These are phyloP conservation scores for Suillus subluteus DNA, from an alignment of 768 basidiomycete species.

Conservation along the genomic window DNA sequence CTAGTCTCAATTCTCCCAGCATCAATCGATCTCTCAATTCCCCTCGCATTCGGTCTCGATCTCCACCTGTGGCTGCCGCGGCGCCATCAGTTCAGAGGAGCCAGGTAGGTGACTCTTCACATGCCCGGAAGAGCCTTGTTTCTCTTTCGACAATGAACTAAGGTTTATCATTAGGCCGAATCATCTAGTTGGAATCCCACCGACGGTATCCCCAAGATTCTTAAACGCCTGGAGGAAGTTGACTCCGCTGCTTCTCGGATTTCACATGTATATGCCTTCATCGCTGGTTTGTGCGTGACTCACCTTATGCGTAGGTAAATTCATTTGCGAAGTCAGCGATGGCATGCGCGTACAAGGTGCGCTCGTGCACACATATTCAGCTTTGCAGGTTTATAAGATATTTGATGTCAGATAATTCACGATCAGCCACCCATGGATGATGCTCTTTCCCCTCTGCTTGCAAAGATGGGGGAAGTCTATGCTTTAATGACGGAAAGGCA, in stretches of 20 bases:
- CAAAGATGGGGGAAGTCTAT: not conserved
- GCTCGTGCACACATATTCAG: not conserved
- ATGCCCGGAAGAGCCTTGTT: too few relatives aligned
- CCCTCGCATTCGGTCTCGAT: too few relatives aligned
- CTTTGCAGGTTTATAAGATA: not conserved
- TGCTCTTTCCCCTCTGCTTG: not conserved
- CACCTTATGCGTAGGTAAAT: not conserved
- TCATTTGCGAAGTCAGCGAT: not conserved
- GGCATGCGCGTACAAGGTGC: not conserved
- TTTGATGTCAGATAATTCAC: not conserved
- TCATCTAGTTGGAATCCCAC: not conserved
- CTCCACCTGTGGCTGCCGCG: too few relatives aligned
- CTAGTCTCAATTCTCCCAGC: too few relatives aligned
- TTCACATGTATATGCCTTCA: not conserved
- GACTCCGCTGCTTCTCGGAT: not conserved
- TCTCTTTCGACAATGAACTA: not conserved
- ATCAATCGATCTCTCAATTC: too few relatives aligned
- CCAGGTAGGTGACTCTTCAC: too few relatives aligned
- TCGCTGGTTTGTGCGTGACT: not conserved
- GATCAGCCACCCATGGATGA: not conserved
- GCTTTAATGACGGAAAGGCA: slow-evolving; percentile 3
- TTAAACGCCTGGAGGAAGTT: not conserved
- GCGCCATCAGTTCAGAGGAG: too few relatives aligned
- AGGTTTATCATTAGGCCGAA: not conserved
- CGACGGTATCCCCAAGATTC: not conserved